Conservation (phyloP, 2,329 filamentous ascomycete genomes). For the Hypoxylon sp. region DNA sequence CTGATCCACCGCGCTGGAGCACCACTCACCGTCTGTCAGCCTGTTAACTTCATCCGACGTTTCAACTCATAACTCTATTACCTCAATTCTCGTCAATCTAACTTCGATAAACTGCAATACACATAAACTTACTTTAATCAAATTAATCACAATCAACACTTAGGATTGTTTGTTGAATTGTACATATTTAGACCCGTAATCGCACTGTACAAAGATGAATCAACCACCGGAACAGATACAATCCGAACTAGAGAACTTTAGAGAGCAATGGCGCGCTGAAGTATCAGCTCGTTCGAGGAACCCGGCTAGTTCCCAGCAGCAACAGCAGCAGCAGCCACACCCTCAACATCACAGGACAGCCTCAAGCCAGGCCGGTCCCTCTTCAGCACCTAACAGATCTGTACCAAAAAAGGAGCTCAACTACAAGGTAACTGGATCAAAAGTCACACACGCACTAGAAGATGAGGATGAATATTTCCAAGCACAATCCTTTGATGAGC, state of each 20-base stretch:
- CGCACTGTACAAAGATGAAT: slow-evolving; percentile 34
- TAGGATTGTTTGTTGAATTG: background rate
- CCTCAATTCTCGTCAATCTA: slow-evolving; percentile 7
- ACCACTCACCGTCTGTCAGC: slow-evolving; percentile 4
- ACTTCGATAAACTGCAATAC: background rate
- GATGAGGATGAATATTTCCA: slow-evolving; percentile 46
- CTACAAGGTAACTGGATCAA: slow-evolving; percentile 33
- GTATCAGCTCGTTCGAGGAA: slow-evolving; percentile 59
- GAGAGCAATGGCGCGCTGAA: slow-evolving; percentile 86
- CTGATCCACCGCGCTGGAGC: slow-evolving; percentile 17
- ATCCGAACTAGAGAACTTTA: slow-evolving; percentile 85
- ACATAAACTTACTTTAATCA: slow-evolving; percentile 3
- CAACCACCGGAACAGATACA: slow-evolving; percentile 51
- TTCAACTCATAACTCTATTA: slow-evolving; percentile 6
- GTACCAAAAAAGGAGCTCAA: slow-evolving; percentile 32
- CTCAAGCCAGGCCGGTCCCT: slow-evolving; percentile 25
- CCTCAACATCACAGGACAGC: slow-evolving; percentile 25
- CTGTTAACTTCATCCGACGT: slow-evolving; percentile 17
- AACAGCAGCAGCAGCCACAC: slow-evolving; percentile 22
- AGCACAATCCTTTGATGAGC: slow-evolving; percentile 46
- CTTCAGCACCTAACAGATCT: slow-evolving; percentile 32
- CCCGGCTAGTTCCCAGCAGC: slow-evolving; percentile 32
- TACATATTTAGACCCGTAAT: slow-evolving; percentile 9
- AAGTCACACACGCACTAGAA: slow-evolving; percentile 26
- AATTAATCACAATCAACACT: background rate